Conservation (phyloP, 2,329 filamentous ascomycete genomes). For the Massarina eburnea region DNA sequence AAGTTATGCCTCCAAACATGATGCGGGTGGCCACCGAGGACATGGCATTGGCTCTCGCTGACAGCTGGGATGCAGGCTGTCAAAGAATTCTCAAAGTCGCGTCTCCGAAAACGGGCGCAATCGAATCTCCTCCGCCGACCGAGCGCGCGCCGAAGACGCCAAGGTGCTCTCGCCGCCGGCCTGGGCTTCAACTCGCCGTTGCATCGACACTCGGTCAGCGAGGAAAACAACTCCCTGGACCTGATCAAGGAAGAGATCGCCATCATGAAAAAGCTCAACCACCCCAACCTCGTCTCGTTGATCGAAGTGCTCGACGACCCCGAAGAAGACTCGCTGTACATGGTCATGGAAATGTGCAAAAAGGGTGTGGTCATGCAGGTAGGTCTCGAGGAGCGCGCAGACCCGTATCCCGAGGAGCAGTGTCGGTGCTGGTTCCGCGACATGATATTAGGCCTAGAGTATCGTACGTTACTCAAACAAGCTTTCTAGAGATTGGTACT, state of each 20-base stretch:
- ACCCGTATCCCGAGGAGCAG: slow-evolving; percentile 78
- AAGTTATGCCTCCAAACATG: slow-evolving; percentile 11
- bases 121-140: slow-evolving; percentile 78
- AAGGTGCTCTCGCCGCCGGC: slow-evolving; percentile 54
- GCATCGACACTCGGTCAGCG: slow-evolving; percentile 60
- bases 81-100: slow-evolving; percentile 95
- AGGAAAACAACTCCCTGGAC: slow-evolving; percentile 72
- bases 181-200: slow-evolving; percentile 65
- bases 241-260: slow-evolving; percentile 95
- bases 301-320: slow-evolving; percentile 96
- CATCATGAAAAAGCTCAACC: slow-evolving; percentile 98
- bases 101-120: slow-evolving; percentile 84
- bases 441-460: slow-evolving; percentile 91
- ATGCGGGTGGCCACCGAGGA: slow-evolving; percentile 28
- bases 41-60: slow-evolving; percentile 25
- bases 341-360: slow-evolving; percentile 99
- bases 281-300: slow-evolving; percentile 88
- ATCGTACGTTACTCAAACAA: slow-evolving; percentile 59
- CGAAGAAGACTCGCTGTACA: slow-evolving; percentile 92
- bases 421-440: slow-evolving; percentile 95
- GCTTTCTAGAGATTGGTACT: slow-evolving; percentile 12
- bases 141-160: slow-evolving; percentile 54
- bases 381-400: slow-evolving; percentile 77
- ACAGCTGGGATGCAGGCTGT: slow-evolving; percentile 66
- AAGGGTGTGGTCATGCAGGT: slow-evolving; percentile 98